Evolutionary conservation across 2,329 filamentous ascomycete genomes (phyloP).

Genomic region (Lojkania enalia): DNA sequence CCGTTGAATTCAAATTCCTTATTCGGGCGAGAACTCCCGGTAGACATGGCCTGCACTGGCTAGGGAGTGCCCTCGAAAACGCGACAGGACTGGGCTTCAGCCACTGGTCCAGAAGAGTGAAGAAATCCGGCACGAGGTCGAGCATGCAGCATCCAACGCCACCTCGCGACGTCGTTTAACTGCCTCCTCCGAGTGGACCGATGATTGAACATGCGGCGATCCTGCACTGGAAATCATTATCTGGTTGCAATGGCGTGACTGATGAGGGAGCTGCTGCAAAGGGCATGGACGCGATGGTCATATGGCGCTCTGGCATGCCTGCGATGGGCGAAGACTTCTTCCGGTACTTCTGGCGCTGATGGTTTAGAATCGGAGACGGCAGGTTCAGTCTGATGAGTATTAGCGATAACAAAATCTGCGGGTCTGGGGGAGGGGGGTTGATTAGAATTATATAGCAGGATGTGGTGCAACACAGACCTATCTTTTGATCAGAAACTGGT

Average conservation of each 20-base stretch:
- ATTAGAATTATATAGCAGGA: conserved; percentile 12
- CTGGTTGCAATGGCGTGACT: conserved; percentile 4
- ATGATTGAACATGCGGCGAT: neutral
- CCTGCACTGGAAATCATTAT: too few relatives aligned
- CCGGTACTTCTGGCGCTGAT: neutral
- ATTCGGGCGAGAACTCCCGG: conserved; percentile 15
- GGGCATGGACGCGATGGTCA: conserved; percentile 2
- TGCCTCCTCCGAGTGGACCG: conserved; percentile 3
- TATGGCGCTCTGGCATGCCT: conserved; percentile 2
- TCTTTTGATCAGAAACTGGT: too few relatives aligned
- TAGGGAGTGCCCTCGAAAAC: neutral
- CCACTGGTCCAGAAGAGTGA: conserved; percentile 11
- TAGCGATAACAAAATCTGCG: too few relatives aligned
- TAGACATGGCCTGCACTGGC: conserved; percentile 1
- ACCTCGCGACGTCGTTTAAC: conserved; percentile 7
- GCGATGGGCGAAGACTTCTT: neutral
- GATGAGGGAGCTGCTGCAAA: conserved; percentile 8
- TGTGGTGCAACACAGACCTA: conserved; percentile 14
- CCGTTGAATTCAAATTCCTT: conserved; percentile 9
- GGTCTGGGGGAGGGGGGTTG: neutral
- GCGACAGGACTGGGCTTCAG: conserved; percentile 1
- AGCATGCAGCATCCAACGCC: conserved; percentile 7
- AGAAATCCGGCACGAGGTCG: conserved; percentile 9
- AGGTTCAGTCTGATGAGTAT: neutral
- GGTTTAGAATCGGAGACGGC: too few relatives aligned